A percentile compares a stretch with the other conserved stretches of the same genome.
These are phyloP conservation scores for Alternaria sp. DNA, from an alignment of 2,329 filamentous ascomycete species.

Conservation along the genomic window DNA sequence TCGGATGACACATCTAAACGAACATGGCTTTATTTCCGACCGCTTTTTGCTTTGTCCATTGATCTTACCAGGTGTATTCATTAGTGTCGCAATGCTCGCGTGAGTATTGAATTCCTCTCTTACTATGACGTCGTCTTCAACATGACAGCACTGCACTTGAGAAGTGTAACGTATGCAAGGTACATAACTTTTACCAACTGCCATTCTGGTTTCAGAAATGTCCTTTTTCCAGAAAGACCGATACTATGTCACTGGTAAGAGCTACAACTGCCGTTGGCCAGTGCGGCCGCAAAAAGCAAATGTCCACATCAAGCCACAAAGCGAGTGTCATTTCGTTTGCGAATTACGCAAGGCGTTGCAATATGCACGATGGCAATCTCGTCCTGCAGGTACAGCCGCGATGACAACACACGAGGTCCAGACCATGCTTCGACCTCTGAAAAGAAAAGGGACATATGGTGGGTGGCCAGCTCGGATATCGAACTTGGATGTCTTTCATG, in stretches of 20 bases:
- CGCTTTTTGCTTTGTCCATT: conserved; percentile 1
- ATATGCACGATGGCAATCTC: conserved; percentile 6
- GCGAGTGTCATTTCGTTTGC: background rate
- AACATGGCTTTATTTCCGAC: background rate
- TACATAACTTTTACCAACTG: background rate
- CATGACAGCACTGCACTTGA: background rate
- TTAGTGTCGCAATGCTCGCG: background rate
- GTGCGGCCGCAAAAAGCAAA: background rate
- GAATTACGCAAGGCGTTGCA: background rate
- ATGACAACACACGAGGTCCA: background rate
- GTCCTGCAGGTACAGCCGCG: conserved; percentile 1
- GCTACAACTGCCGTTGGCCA: background rate
- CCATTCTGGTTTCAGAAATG: background rate
- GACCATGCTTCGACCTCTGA: background rate
- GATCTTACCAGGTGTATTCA: background rate
- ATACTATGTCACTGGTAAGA: background rate
- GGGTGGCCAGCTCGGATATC: background rate
- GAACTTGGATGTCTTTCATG: background rate
- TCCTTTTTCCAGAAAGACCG: background rate
- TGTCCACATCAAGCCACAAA: background rate
- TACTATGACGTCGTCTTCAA: background rate
- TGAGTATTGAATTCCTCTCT: background rate
- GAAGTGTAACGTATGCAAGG: background rate
- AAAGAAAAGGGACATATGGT: background rate
- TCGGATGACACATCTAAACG: background rate